phyloP scores from a whole-genome alignment of 768 basidiomycete species.

The Pisolithus orientalis region DNA sequence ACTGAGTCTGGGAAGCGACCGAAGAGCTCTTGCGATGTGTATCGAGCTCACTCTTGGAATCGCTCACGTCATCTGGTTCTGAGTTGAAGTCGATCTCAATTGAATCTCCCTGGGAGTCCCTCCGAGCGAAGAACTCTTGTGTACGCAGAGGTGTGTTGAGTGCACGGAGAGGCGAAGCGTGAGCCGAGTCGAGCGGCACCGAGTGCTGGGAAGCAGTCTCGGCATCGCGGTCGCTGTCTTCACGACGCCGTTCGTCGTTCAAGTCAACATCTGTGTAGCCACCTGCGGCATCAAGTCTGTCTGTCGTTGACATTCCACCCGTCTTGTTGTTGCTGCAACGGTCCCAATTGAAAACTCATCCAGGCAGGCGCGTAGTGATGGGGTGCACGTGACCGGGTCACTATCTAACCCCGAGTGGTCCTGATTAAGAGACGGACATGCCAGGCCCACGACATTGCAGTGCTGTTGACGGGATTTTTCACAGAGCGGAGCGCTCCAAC shows the following conservation, averaged over 20 bases:
- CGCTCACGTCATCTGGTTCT: slow-evolving; percentile 47
- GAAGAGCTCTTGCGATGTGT: slow-evolving; percentile 37
- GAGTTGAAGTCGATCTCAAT: slow-evolving; percentile 50
- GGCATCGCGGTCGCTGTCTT: slow-evolving; percentile 50
- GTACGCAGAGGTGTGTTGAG: slow-evolving; percentile 13
- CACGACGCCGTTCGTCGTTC: slow-evolving; percentile 6
- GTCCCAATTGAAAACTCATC: neutral
- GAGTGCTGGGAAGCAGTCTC: slow-evolving; percentile 79
- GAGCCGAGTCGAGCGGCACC: slow-evolving; percentile 65
- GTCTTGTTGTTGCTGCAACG: neutral
- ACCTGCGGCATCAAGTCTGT: slow-evolving; percentile 2
- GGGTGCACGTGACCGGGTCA: no score
- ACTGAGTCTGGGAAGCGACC: slow-evolving; percentile 45
- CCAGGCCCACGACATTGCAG: neutral
- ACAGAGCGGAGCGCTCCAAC: neutral
- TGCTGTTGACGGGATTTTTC: neutral
- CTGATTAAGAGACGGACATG: neutral
- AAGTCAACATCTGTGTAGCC: neutral
- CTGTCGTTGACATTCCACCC: slow-evolving; percentile 9
- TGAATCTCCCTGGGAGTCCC: slow-evolving; percentile 41
- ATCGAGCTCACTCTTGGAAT: slow-evolving; percentile 34
- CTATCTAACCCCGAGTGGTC: no score
- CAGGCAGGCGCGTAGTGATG: neutral
- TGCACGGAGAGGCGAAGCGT: slow-evolving; percentile 41
- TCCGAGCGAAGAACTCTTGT: slow-evolving; percentile 30